Evolutionary conservation across 2,329 filamentous ascomycete genomes (phyloP).

Genomic region (Alternaria sp.): DNA sequence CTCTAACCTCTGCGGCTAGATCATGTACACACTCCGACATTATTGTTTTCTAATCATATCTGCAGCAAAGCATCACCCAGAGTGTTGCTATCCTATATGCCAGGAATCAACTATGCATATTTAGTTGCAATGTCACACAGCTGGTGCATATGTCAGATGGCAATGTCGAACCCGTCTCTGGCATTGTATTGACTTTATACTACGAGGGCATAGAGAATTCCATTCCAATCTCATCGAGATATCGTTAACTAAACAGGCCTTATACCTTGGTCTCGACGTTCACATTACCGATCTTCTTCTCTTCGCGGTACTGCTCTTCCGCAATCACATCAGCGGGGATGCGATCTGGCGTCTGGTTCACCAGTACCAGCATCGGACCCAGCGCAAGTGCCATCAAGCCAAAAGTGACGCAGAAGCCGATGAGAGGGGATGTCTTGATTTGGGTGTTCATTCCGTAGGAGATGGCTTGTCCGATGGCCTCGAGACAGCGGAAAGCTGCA

Average conservation of each 20-base stretch:
- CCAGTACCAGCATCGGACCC: conserved; percentile 40
- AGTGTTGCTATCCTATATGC: background rate
- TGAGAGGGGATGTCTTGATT: conserved; percentile 33
- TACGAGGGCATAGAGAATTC: background rate
- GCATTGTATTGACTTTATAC: background rate
- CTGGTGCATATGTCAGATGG: background rate
- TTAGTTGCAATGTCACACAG: background rate
- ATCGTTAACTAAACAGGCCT: background rate
- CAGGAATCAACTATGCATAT: background rate
- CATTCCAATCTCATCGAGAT: background rate
- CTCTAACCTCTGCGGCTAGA: no score
- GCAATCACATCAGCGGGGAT: conserved; percentile 40
- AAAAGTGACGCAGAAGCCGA: conserved; percentile 43
- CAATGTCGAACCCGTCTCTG: background rate
- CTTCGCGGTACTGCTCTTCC: conserved; percentile 26
- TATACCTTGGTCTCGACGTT: conserved; percentile 20
- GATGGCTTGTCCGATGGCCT: conserved; percentile 36
- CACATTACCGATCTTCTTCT: conserved; percentile 22
- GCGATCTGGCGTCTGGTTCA: conserved; percentile 40
- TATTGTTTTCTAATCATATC: background rate
- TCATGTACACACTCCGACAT: no score
- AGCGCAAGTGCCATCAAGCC: conserved; percentile 39
- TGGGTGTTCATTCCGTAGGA: conserved; percentile 41
- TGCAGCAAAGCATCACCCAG: background rate
- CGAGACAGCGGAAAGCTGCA: conserved; percentile 35